Conservation (phyloP, 805 yeast genomes). For the Starmerella tilneyi region DNA sequence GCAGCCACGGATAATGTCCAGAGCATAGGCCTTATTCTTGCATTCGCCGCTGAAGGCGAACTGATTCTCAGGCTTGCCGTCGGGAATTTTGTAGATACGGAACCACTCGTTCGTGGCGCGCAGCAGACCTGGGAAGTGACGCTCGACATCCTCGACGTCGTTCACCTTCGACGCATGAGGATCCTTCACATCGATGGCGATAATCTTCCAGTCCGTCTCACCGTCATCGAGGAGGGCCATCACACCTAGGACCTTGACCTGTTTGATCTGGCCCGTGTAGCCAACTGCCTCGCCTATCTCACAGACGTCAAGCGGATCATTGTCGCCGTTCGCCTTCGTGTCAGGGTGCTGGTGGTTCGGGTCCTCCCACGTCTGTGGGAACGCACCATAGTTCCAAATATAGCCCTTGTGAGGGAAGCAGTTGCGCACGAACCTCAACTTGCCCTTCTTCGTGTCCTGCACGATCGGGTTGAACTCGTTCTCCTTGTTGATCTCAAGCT, state of each 20-base stretch:
- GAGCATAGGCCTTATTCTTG: conserved; percentile 76
- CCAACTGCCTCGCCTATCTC: conserved; percentile 65
- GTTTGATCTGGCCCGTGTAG: conserved; percentile 60
- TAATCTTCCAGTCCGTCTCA: conserved; percentile 94
- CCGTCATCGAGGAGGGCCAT: conserved; percentile 95
- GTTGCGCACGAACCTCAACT: conserved; percentile 90
- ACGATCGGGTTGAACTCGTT: conserved; percentile 78
- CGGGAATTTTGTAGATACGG: conserved; percentile 95
- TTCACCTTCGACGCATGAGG: conserved; percentile 78
- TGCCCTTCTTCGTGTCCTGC: conserved; percentile 96
- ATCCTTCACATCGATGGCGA: conserved; percentile 78
- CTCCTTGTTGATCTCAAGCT: conserved; percentile 86
- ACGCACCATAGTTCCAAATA: conserved; percentile 96
- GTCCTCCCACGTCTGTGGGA: conserved; percentile 99
- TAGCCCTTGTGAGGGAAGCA: conserved; percentile 98
- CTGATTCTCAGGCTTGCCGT: conserved; percentile 92
- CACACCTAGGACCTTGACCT: conserved; percentile 87
- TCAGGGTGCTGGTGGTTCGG: conserved; percentile 47
- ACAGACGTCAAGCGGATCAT: conserved; percentile 90
- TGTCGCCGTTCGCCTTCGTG: conserved; percentile 63
- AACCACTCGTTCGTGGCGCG: conserved; percentile 97
- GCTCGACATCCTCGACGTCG: conserved; percentile 85
- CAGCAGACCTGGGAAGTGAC: conserved; percentile 81
- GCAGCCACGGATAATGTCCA: conserved; percentile 74
- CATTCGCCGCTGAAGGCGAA: conserved; percentile 95